Conservation (phyloP, 2,329 filamentous ascomycete genomes). For the Penicillium glabrum region DNA sequence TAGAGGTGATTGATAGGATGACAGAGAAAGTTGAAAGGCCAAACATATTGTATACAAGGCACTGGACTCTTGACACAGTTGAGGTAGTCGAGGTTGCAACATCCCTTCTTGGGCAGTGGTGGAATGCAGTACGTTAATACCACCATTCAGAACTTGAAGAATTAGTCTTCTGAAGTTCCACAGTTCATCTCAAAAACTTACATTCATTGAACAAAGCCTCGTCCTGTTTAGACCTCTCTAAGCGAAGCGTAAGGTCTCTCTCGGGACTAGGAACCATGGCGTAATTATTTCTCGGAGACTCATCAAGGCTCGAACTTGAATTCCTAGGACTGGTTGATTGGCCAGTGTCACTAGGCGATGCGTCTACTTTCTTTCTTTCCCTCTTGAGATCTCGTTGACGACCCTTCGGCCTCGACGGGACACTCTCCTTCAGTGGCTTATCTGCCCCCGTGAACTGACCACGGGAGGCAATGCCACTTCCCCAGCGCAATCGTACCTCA, state of each 20-base stretch:
- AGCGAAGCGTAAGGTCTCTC: not conserved
- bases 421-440: conserved; percentile 24
- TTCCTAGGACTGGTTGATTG: not conserved
- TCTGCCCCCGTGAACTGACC: conserved; percentile 31
- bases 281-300: not conserved
- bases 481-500: conserved; percentile 32
- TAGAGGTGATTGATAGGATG: conserved; percentile 5
- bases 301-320: not conserved
- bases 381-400: conserved; percentile 25
- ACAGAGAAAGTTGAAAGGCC: conserved; percentile 28
- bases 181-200: conserved; percentile 7
- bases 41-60: conserved; percentile 31
- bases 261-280: not conserved
- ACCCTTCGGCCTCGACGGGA: conserved; percentile 25
- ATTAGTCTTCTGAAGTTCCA: not conserved
- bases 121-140: conserved; percentile 30
- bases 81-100: conserved; percentile 18
- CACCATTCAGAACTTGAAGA: conserved; percentile 24
- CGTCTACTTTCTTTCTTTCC: conserved; percentile 11
- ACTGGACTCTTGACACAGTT: conserved; percentile 24
- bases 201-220: conserved; percentile 25
- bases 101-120: conserved; percentile 23
- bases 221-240: conserved; percentile 5
- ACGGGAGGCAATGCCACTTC: conserved; percentile 32
- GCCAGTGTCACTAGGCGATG: not conserved